Percentiles rank a stretch among this genome's conserved stretches.
Evolutionary conservation across 371 early-diverging fungal genomes (phyloP).

Genomic region (Rhizopus arrhizus): DNA sequence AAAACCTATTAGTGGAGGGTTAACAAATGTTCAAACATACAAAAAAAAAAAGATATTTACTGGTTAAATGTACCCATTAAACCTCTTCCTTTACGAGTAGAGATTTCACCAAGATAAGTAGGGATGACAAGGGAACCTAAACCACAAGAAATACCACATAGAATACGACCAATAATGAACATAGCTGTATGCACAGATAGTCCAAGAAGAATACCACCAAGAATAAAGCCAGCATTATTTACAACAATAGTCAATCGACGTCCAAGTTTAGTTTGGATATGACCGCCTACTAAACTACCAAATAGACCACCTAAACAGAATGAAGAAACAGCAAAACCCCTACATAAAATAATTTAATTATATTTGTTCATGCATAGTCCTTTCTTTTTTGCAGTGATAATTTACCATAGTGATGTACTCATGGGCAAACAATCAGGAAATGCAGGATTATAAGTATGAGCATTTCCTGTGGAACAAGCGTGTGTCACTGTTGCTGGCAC

Average conservation of each 20-base stretch:
- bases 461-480: constrained; percentile 25
- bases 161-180: constrained; percentile 77
- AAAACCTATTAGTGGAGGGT: constrained; percentile 12
- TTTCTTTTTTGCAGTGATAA: neutral
- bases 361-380: neutral
- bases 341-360: neutral
- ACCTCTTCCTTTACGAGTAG: constrained; percentile 73
- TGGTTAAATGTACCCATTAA: constrained; percentile 75
- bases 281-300: constrained; percentile 68
- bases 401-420: constrained; percentile 31
- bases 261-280: constrained; percentile 60
- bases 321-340: constrained; percentile 60
- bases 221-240: constrained; percentile 63
- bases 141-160: constrained; percentile 83
- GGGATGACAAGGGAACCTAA: constrained; percentile 79
- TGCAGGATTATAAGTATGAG: constrained; percentile 16
- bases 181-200: constrained; percentile 59
- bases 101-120: constrained; percentile 80
- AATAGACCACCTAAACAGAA: constrained; percentile 73
- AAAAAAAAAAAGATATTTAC: constrained; percentile 17
- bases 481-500: constrained; percentile 45
- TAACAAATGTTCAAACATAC: neutral
- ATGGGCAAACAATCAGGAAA: constrained; percentile 44
- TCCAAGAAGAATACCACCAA: constrained; percentile 66
- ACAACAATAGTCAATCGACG: constrained; percentile 65